Evolutionary conservation across 2,329 filamentous ascomycete genomes (phyloP), one percentile per base, ranked within the genome.

Genomic region (Mariannaea sp.): DNA sequence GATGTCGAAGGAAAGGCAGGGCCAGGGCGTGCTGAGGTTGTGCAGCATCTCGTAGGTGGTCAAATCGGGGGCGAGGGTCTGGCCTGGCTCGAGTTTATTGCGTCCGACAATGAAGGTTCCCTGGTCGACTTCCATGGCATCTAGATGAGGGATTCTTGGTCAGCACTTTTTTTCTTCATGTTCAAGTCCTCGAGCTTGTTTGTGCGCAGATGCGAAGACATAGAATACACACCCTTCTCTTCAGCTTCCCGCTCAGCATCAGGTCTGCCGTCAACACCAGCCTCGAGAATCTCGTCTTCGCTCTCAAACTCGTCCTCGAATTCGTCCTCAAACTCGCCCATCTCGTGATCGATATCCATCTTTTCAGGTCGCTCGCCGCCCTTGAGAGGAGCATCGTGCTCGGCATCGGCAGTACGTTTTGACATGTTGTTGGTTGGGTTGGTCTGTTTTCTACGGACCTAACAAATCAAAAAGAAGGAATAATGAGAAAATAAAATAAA

Each of bases 31-130:
- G 73, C 89, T 94, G 59, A 99, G 83, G 57, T 86, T 91, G 79
- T 99, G 94, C 55, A 99, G 85, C 92, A 99, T 95, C 71, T 97
- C 89, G 77, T 99, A 99, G 5, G 93, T 93, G n/a, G 89, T 90
- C 54, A 90, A 81, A 74, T 99, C 94, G 12, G 94, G 93, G 3
- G 92, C 86, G 51, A 99, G 82, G 5, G 91, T 92, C 78, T 97
- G 92, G 65, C 92, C 93, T 10, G 91, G 87, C 60, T 91, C 90
- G 59, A 97, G 83, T 77, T 94, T 93, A 72, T 92, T 91, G 67
- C 94, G 85, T 59, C 94, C 94, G 62, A 96, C 92, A 66, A 99
- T 97, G 74, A 97, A 99, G 33, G 92, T 96, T 71, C 89, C 87
- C 68, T 93, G 89, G 74, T 97, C 93, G 46, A 97, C 84, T 36